Percentiles rank a stretch among this genome's conserved stretches.
Conservation (phyloP, 345 rosid species). For the Citrus unshiu region DNA sequence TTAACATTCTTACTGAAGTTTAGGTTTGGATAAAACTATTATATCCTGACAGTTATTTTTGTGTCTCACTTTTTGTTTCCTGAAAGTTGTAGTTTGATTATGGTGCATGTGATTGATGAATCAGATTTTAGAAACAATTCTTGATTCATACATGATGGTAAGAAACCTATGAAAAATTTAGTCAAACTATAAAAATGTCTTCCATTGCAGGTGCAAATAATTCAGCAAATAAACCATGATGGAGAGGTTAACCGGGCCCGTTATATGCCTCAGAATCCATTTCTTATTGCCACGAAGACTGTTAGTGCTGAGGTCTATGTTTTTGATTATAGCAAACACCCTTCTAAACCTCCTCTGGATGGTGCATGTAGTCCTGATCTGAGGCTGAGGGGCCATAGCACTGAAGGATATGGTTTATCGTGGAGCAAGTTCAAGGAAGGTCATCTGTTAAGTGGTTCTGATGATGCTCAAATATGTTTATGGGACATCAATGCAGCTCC, state of each 20-base stretch:
- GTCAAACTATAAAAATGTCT: not conserved
- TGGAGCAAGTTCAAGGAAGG: conserved; percentile 97
- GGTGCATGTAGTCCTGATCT: conserved; percentile 90
- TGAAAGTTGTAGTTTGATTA: not conserved
- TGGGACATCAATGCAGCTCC: conserved; percentile 90
- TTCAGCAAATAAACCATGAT: conserved; percentile 96
- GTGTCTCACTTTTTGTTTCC: not conserved
- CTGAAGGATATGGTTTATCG: conserved; percentile 94
- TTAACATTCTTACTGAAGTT: not conserved
- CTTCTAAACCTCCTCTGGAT: conserved; percentile 87
- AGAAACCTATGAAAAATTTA: not conserved
- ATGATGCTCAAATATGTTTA: conserved; percentile 96
- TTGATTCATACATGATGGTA: not conserved
- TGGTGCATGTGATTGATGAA: not conserved
- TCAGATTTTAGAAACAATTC: not conserved
- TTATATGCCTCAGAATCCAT: conserved; percentile 94
- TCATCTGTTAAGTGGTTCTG: conserved; percentile 92
- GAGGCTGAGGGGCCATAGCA: conserved; percentile 87
- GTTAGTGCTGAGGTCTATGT: conserved; percentile 94
- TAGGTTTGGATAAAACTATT: not conserved
- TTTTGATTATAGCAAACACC: conserved; percentile 92
- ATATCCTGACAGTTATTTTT: not conserved
- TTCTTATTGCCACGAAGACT: conserved; percentile 90
- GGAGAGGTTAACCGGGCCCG: conserved; percentile 99
- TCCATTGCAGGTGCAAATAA: conserved; percentile 67